These are phyloP conservation scores for Aspergillus fijiensis DNA, from an alignment of 2,329 filamentous ascomycete species.

Conservation along the genomic window DNA sequence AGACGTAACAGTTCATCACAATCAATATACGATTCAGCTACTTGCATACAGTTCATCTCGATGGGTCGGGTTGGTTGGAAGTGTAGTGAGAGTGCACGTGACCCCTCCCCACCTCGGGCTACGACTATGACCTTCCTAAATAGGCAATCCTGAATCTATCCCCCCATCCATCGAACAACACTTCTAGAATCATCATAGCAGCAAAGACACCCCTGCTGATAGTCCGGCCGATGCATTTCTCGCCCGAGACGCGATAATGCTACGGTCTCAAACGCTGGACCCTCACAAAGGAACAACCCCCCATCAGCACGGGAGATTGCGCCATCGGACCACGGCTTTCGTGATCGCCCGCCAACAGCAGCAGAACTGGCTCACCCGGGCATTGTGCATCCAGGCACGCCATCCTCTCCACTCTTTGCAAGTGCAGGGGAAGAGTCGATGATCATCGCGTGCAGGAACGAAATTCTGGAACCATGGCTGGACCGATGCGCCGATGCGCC, in stretches of 20 bases:
- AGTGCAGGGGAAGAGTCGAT: background rate
- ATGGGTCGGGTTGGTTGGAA: too few relatives aligned
- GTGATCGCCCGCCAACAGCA: slow-evolving; percentile 3
- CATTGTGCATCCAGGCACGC: background rate
- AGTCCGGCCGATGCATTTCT: background rate
- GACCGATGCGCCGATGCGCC: background rate
- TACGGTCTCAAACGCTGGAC: background rate
- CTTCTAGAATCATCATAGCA: background rate
- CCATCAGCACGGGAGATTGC: slow-evolving; percentile 2
- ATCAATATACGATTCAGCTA: too few relatives aligned
- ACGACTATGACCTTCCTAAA: background rate
- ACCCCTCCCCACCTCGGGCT: background rate
- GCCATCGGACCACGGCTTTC: slow-evolving; percentile 6
- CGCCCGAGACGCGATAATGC: background rate
- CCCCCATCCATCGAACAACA: background rate
- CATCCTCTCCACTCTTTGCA: slow-evolving; percentile 6
- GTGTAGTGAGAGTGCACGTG: background rate
- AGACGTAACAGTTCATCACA: too few relatives aligned
- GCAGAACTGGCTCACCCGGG: background rate
- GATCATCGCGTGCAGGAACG: background rate
- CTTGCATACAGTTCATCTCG: too few relatives aligned
- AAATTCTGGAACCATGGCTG: background rate
- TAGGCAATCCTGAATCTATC: background rate
- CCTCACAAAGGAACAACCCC: background rate
- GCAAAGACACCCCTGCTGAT: background rate